phyloP scores from a whole-genome alignment of 2,329 filamentous ascomycete species.

The Bipolaris sorokiniana region DNA sequence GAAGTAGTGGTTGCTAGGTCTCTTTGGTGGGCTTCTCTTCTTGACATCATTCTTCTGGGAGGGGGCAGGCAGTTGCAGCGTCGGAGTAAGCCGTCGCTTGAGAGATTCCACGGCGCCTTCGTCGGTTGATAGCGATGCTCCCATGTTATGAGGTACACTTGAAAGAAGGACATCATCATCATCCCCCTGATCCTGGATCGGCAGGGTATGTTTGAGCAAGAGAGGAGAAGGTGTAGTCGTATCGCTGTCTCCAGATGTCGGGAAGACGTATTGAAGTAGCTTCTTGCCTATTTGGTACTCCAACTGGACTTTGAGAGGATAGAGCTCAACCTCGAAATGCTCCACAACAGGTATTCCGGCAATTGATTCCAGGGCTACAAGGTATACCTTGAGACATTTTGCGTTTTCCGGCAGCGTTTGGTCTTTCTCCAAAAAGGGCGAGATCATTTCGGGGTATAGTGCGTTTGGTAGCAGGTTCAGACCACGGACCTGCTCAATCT shows the following conservation, averaged over 20 bases:
- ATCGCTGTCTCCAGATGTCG: conserved; percentile 65
- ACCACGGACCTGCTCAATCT: conserved; percentile 85
- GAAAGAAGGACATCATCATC: conserved; percentile 52
- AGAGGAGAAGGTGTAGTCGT: conserved; percentile 68
- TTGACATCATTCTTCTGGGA: conserved; percentile 42
- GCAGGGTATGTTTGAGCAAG: conserved; percentile 60
- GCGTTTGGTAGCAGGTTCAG: conserved; percentile 89
- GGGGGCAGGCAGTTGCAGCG: conserved; percentile 64
- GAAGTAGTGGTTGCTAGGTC: conserved; percentile 42
- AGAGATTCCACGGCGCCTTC: conserved; percentile 72
- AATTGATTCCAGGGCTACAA: conserved; percentile 98
- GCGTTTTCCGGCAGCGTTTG: conserved; percentile 64
- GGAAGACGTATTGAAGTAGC: conserved; percentile 97
- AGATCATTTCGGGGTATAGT: conserved; percentile 94
- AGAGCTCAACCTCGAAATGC: conserved; percentile 91
- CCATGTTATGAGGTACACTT: conserved; percentile 23
- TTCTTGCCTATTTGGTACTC: conserved; percentile 92
- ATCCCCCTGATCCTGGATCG: conserved; percentile 48
- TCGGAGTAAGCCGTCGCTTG: conserved; percentile 82
- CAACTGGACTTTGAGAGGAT: conserved; percentile 91
- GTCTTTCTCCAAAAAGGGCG: conserved; percentile 76
- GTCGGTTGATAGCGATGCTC: conserved; percentile 30
- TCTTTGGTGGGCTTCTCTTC: conserved; percentile 31
- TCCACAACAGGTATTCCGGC: conserved; percentile 97
- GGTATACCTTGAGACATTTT: conserved; percentile 92